A percentile compares a stretch with the other conserved stretches of the same genome.
phyloP scores from a whole-genome alignment of 2,329 filamentous ascomycete species.

The Stylonectria norvegica region DNA sequence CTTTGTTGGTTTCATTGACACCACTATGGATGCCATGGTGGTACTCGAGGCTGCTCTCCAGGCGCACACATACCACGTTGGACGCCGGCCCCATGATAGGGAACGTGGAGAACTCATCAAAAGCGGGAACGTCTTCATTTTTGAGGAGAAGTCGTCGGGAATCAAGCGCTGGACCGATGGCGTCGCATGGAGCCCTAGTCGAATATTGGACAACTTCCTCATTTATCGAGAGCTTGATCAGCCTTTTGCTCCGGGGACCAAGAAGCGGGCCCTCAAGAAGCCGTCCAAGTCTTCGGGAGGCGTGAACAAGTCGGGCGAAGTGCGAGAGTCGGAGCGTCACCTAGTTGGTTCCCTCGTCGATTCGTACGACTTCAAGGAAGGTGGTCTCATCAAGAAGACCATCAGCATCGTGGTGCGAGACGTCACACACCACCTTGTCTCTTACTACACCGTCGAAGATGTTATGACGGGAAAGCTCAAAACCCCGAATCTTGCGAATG shows the following conservation, averaged over 20 bases:
- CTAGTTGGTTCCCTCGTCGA: conserved; percentile 83
- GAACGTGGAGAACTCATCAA: conserved; percentile 74
- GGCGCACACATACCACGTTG: conserved; percentile 69
- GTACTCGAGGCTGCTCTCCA: conserved; percentile 76
- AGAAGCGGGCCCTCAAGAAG: conserved; percentile 78
- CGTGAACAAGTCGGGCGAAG: conserved; percentile 11
- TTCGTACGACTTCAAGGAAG: conserved; percentile 80
- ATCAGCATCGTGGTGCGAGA: conserved; percentile 75
- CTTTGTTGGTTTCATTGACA: conserved; percentile 64
- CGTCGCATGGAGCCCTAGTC: conserved; percentile 84
- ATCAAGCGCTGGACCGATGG: conserved; percentile 96
- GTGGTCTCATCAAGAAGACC: conserved; percentile 87
- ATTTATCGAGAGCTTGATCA: conserved; percentile 80
- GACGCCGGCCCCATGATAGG: conserved; percentile 80
- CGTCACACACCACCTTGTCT: conserved; percentile 79
- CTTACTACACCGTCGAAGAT: conserved; percentile 82
- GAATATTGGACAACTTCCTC: conserved; percentile 79
- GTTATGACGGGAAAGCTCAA: conserved; percentile 60
- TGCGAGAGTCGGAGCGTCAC: conserved; percentile 36
- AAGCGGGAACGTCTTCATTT: conserved; percentile 86
- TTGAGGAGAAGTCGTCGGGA: conserved; percentile 84
- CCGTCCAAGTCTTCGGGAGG: conserved; percentile 37
- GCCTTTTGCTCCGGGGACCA: conserved; percentile 76
- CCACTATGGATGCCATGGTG: conserved; percentile 71
- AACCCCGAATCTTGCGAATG: no score